Conservation (phyloP, 148 eudicot species). For the Cornus kousa region DNA sequence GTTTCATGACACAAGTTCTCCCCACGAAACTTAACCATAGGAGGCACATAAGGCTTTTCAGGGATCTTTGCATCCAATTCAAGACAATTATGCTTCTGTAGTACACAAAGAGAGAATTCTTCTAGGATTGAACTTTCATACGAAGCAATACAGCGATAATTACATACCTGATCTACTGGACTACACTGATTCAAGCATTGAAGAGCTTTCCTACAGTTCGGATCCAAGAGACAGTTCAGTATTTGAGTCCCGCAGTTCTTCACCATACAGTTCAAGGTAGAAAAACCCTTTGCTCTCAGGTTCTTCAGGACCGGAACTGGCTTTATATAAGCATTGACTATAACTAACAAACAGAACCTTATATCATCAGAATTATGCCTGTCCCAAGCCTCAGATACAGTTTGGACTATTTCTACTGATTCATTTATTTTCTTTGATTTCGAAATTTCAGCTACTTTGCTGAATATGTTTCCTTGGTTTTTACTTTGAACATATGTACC, state of each 20-base stretch:
- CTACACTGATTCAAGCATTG: conserved; percentile 94
- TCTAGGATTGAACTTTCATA: conserved; percentile 79
- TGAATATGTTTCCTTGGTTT: conserved; percentile 32
- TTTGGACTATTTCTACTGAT: conserved; percentile 40
- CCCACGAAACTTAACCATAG: conserved; percentile 62
- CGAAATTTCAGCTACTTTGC: conserved; percentile 32
- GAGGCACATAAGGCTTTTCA: conserved; percentile 62
- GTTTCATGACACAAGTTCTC: conserved; percentile 51
- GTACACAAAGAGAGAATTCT: conserved; percentile 90
- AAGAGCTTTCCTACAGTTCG: conserved; percentile 84
- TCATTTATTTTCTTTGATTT: conserved; percentile 34
- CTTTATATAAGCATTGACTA: conserved; percentile 77
- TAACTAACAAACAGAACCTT: conserved; percentile 75
- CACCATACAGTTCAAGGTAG: conserved; percentile 83
- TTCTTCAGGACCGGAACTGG: conserved; percentile 73
- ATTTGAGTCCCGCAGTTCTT: conserved; percentile 88
- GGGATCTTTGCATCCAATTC: conserved; percentile 81
- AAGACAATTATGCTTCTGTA: conserved; percentile 87
- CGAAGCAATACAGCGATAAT: conserved; percentile 85
- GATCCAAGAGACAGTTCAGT: conserved; percentile 83
- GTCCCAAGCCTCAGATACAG: conserved; percentile 78
- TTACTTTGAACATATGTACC: conserved; percentile 38
- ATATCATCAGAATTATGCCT: conserved; percentile 91
- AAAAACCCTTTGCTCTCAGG: conserved; percentile 83
- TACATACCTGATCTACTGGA: conserved; percentile 97